These are phyloP conservation scores for Hyaloperonospora brassicae DNA, from an alignment of 352 stramenopile species.

Conservation along the genomic window DNA sequence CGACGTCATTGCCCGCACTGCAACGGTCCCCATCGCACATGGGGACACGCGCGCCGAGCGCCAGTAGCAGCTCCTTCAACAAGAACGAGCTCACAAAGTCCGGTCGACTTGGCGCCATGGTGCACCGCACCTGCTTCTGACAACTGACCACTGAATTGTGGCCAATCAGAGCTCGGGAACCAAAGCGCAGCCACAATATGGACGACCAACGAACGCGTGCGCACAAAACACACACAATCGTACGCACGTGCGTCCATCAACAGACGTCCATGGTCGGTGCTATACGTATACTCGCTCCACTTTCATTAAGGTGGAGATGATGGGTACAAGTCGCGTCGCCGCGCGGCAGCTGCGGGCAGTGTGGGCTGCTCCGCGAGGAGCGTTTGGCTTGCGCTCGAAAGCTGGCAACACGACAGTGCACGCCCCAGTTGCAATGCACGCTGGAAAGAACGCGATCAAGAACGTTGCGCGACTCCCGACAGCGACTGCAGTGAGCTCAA, in stretches of 20 bases:
- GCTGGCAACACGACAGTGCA: constrained; percentile 2
- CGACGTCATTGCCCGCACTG: constrained; percentile 26
- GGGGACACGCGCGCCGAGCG: constrained; percentile 25
- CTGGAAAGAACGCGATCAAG: no score
- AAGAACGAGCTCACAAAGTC: constrained; percentile 42
- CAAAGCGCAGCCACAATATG: no score
- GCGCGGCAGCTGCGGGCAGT: constrained; percentile 14
- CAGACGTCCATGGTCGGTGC: no score
- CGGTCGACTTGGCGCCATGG: constrained; percentile 15
- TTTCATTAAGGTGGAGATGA: constrained; percentile 7
- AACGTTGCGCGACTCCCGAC: constrained; percentile 3
- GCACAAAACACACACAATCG: no score
- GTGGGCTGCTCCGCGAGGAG: constrained; percentile 12
- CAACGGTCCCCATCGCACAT: background rate
- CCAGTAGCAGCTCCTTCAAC: constrained; percentile 43
- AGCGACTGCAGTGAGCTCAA: constrained; percentile 4
- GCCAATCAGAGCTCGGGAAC: background rate
- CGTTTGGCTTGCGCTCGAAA: constrained; percentile 18
- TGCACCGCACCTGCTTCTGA: background rate
- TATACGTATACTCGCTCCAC: no score
- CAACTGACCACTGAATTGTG: constrained; percentile 7
- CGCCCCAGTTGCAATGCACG: constrained; percentile 4
- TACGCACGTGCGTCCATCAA: no score
- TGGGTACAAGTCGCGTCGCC: constrained; percentile 22
- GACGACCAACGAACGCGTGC: no score